A percentile compares a stretch with the other conserved stretches of the same genome.
Evolutionary conservation across 1,284 basidiomycete genomes (phyloP).

Genomic region (Exobasidium cylindrosporum): DNA sequence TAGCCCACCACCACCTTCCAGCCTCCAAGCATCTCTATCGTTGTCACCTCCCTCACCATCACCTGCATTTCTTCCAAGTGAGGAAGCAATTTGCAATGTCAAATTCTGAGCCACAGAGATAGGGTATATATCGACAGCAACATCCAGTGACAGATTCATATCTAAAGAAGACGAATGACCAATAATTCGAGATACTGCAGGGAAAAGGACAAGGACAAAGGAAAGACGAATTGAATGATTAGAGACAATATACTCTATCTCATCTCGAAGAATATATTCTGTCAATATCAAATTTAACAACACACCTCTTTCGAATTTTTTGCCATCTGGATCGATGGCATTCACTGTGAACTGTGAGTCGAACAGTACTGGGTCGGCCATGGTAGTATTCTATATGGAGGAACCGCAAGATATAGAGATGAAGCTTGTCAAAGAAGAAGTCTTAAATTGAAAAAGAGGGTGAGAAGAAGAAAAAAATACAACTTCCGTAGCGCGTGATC

Average conservation of each 20-base stretch:
- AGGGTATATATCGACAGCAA: conserved; percentile 55
- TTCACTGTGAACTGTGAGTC: conserved; percentile 52
- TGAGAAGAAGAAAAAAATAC: neutral
- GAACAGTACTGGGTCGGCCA: conserved; percentile 52
- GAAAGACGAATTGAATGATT: conserved; percentile 64
- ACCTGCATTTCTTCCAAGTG: conserved; percentile 57
- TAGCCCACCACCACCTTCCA: conserved; percentile 78
- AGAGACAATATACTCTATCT: neutral
- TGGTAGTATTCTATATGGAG: too few species aligned
- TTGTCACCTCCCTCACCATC: conserved; percentile 59
- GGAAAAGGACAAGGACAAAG: conserved; percentile 58
- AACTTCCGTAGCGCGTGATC: neutral
- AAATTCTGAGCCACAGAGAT: conserved; percentile 66
- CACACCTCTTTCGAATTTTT: conserved; percentile 92
- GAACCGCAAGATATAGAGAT: too few species aligned
- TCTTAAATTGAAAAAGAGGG: neutral
- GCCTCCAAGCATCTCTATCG: conserved; percentile 70
- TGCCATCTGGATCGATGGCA: conserved; percentile 65
- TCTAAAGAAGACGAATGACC: conserved; percentile 64
- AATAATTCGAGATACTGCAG: conserved; percentile 42
- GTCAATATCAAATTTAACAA: conserved; percentile 14
- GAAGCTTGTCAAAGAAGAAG: too few species aligned
- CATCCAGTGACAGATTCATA: conserved; percentile 74
- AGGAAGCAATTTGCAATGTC: conserved; percentile 80
- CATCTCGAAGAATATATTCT: neutral